Conservation (phyloP, 139 green algal species). For the Coelastrella sp. region DNA sequence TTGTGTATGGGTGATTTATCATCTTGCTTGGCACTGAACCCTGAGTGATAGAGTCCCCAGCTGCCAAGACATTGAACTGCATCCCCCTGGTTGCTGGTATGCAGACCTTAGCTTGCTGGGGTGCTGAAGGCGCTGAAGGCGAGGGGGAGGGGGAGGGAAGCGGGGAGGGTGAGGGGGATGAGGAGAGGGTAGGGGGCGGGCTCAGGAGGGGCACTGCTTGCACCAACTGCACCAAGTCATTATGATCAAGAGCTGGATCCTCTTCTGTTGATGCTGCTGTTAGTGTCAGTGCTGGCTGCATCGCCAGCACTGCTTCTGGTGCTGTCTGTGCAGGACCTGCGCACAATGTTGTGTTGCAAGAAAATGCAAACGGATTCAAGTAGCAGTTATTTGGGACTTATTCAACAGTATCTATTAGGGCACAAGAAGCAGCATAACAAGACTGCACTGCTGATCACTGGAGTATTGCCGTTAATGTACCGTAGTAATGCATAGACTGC, state of each 20-base stretch:
- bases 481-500: neutral
- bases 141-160: too few species aligned
- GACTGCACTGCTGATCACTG: neutral
- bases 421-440: too few species aligned
- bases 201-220: too few species aligned
- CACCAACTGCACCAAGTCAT: too few species aligned
- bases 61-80: constrained; percentile 38
- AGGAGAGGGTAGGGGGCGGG: too few species aligned
- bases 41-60: constrained; percentile 43
- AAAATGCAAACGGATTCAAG: too few species aligned
- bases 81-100: neutral
- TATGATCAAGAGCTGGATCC: too few species aligned
- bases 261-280: neutral
- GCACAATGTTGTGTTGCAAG: neutral
- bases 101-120: neutral
- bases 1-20: constrained; percentile 37
- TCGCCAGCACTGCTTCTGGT: neutral
- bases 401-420: too few species aligned
- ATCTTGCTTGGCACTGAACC: constrained; percentile 27
- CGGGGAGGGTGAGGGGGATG: too few species aligned
- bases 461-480: neutral
- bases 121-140: neutral
- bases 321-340: neutral
- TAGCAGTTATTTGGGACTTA: too few species aligned
- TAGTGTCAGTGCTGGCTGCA: neutral